These are phyloP conservation scores for Boletus tylopilopsis DNA, from an alignment of 768 basidiomycete genomes.

Conservation along the genomic window DNA sequence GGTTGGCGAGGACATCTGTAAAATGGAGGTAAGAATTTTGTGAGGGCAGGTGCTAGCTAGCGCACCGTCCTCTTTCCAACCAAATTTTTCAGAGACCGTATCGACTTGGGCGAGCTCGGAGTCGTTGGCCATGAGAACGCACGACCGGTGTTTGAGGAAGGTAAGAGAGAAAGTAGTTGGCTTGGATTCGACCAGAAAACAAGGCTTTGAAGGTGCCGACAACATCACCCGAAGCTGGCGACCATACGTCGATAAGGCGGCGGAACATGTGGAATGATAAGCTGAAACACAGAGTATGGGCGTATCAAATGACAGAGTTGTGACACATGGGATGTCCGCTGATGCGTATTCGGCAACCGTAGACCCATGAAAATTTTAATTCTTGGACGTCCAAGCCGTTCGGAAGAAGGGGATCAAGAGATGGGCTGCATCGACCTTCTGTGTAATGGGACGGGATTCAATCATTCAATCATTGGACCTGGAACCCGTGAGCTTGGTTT, in stretches of 20 bases:
- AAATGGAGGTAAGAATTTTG: no score
- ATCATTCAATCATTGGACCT: no score
- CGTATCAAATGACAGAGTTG: background rate
- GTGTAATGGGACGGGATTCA: no score
- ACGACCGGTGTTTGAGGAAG: background rate
- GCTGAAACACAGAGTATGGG: background rate
- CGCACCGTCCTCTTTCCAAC: constrained; percentile 8
- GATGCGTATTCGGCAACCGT: no score
- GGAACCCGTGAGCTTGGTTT: no score
- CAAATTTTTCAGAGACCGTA: constrained; percentile 13
- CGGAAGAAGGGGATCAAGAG: no score
- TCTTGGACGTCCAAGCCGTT: no score
- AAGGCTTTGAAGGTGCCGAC: background rate
- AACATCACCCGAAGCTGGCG: background rate
- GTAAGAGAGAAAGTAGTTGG: background rate
- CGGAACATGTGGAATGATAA: background rate
- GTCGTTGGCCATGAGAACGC: constrained; percentile 14
- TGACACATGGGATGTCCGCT: background rate
- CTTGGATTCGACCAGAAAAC: background rate
- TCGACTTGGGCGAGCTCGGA: background rate
- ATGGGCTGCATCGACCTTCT: no score
- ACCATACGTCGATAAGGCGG: background rate
- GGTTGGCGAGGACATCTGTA: constrained; percentile 1
- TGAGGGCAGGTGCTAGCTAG: background rate
- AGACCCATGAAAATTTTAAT: no score